phyloP scores from a whole-genome alignment of 257 asterid species.

The Solanum tarijense region DNA sequence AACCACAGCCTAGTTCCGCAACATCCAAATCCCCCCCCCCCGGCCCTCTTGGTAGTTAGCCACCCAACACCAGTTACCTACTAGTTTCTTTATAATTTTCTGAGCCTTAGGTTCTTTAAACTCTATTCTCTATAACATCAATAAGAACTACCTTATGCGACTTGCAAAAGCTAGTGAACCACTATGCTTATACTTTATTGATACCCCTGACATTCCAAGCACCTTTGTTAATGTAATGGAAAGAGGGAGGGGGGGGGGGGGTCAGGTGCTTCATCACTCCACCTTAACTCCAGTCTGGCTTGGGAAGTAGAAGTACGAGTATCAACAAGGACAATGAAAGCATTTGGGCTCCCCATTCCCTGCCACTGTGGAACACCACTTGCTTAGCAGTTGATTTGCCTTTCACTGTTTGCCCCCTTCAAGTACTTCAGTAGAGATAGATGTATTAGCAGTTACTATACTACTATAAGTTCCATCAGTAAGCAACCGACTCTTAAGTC shows the following conservation, averaged over 20 bases:
- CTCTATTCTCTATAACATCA: not conserved
- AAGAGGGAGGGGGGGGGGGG: not conserved
- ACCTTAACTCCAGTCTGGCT: not conserved
- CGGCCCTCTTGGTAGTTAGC: not conserved
- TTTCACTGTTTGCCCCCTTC: not conserved
- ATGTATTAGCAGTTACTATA: not conserved
- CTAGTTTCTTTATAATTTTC: not conserved
- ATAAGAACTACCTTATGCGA: not conserved
- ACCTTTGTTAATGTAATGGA: not conserved
- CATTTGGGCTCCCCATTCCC: not conserved
- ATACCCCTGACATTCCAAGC: not conserved
- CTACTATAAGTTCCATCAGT: not conserved
- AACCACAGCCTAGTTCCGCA: not conserved
- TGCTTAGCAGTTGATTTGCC: not conserved
- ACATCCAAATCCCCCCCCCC: not conserved
- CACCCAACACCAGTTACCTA: not conserved
- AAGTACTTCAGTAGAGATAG: not conserved
- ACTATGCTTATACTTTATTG: not conserved
- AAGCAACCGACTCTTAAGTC: not conserved
- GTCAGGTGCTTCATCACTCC: not conserved
- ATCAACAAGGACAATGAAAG: not conserved
- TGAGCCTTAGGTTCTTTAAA: not conserved
- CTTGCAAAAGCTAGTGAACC: not conserved
- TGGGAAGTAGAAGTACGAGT: not conserved
- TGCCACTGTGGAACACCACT: not conserved